Conservation (phyloP, 2,329 filamentous ascomycete genomes). For the Chrysoporthe austroafricana region DNA sequence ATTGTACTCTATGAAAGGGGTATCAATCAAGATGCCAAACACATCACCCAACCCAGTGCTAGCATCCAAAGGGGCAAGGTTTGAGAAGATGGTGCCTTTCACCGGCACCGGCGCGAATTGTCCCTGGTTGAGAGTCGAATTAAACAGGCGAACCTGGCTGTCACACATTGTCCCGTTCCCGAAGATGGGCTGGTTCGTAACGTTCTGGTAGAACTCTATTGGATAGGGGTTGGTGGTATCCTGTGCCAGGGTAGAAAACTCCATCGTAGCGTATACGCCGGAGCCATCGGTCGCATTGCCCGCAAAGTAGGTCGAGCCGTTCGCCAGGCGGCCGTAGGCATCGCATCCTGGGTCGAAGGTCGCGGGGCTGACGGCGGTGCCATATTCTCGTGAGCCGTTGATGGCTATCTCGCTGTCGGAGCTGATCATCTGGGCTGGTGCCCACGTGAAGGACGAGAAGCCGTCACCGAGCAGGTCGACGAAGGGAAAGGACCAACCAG, state of each 20-base stretch:
- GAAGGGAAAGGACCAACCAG: constrained; percentile 59
- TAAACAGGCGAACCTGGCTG: constrained; percentile 42
- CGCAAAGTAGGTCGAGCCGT: constrained; percentile 35
- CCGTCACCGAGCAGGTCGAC: constrained; percentile 56
- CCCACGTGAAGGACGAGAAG: constrained; percentile 55
- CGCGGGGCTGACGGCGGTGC: constrained; percentile 46
- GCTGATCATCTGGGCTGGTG: constrained; percentile 51
- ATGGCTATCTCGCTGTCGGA: constrained; percentile 47
- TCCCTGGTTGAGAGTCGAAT: constrained; percentile 36
- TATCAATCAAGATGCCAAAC: constrained; percentile 38
- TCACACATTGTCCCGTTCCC: constrained; percentile 50
- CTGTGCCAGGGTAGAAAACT: constrained; percentile 31
- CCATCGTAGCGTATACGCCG: constrained; percentile 36
- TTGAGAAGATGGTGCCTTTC: constrained; percentile 33
- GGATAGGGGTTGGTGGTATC: constrained; percentile 38
- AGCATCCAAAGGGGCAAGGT: constrained; percentile 32
- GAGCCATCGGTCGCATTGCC: constrained; percentile 31
- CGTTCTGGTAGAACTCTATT: constrained; percentile 50
- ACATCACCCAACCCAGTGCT: constrained; percentile 31
- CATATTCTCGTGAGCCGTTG: constrained; percentile 50
- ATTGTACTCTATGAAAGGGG: constrained; percentile 41
- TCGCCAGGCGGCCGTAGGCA: constrained; percentile 45
- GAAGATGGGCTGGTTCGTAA: constrained; percentile 61
- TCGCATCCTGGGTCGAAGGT: constrained; percentile 53
- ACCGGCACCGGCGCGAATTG: constrained; percentile 34